phyloP scores from a whole-genome alignment of 2,329 filamentous ascomycete genomes.

The Monilinia fructigena region DNA sequence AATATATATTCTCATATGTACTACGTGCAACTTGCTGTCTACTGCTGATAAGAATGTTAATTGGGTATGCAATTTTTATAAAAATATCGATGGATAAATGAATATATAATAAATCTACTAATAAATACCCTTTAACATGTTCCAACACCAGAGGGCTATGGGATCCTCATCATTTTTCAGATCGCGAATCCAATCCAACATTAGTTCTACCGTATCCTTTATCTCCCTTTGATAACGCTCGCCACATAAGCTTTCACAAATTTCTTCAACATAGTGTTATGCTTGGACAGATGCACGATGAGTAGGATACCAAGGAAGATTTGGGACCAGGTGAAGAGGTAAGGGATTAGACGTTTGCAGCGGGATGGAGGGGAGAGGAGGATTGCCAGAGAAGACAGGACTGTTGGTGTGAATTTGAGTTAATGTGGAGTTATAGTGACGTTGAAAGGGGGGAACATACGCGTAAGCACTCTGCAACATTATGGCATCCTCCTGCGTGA shows the following conservation, averaged over 20 bases:
- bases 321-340: conserved; percentile 61
- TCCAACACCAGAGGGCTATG: conserved; percentile 51
- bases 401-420: conserved; percentile 32
- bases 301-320: conserved; percentile 59
- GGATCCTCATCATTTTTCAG: conserved; percentile 51
- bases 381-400: conserved; percentile 59
- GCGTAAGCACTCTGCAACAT: conserved; percentile 55
- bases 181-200: conserved; percentile 60
- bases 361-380: conserved; percentile 55
- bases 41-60: too few relatives aligned
- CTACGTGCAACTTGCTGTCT: too few relatives aligned
- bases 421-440: not conserved
- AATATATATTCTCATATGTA: too few relatives aligned
- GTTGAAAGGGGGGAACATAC: conserved; percentile 27
- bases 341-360: conserved; percentile 58
- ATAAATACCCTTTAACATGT: conserved; percentile 37
- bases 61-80: too few relatives aligned
- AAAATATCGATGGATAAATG: too few relatives aligned
- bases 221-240: conserved; percentile 51
- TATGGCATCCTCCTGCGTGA: conserved; percentile 55
- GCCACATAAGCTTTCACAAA: conserved; percentile 51
- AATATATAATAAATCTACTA: not conserved
- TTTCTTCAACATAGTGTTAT: conserved; percentile 51
- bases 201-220: conserved; percentile 50
- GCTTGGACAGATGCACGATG: conserved; percentile 54